These are phyloP conservation scores for Nymphaea colorata DNA, from an alignment of 164 flowering plant species.

Conservation along the genomic window DNA sequence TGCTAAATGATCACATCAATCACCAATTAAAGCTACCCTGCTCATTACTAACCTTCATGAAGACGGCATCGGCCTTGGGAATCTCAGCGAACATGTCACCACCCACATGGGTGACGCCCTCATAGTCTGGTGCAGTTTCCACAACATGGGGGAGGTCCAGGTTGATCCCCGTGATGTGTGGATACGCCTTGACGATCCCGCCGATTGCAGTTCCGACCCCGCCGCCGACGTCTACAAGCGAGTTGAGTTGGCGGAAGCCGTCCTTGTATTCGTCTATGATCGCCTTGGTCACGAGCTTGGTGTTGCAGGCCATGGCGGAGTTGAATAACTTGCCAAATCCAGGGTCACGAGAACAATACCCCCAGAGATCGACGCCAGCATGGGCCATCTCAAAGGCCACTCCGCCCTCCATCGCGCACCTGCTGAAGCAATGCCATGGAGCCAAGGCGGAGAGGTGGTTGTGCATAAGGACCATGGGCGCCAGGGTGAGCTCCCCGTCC, in stretches of 20 bases:
- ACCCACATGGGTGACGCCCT: neutral
- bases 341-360: neutral
- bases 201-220: conserved; percentile 5
- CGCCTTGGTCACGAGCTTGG: conserved; percentile 4
- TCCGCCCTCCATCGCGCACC: conserved; percentile 26
- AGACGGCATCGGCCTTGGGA: conserved; percentile 25
- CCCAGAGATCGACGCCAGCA: conserved; percentile 8
- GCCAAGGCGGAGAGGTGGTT: conserved; percentile 14
- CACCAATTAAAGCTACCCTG: too few relatives aligned
- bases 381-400: conserved; percentile 29
- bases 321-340: conserved; percentile 1
- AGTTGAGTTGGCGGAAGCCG: conserved; percentile 2
- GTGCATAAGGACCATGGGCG: conserved; percentile 16
- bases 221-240: conserved; percentile 10
- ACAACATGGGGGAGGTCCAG: conserved; percentile 12
- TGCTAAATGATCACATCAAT: too few relatives aligned
- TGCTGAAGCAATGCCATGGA: conserved; percentile 23
- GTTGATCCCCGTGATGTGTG: conserved; percentile 3
- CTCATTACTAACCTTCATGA: conserved; percentile 24
- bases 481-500: conserved; percentile 15
- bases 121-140: conserved; percentile 1
- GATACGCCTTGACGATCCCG: conserved; percentile 5
- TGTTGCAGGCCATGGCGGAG: conserved; percentile 8
- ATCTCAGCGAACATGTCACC: conserved; percentile 2
- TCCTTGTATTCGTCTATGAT: conserved; percentile 1